phyloP scores from a whole-genome alignment of 2,329 filamentous ascomycete species.

The Ophiostoma quercus region DNA sequence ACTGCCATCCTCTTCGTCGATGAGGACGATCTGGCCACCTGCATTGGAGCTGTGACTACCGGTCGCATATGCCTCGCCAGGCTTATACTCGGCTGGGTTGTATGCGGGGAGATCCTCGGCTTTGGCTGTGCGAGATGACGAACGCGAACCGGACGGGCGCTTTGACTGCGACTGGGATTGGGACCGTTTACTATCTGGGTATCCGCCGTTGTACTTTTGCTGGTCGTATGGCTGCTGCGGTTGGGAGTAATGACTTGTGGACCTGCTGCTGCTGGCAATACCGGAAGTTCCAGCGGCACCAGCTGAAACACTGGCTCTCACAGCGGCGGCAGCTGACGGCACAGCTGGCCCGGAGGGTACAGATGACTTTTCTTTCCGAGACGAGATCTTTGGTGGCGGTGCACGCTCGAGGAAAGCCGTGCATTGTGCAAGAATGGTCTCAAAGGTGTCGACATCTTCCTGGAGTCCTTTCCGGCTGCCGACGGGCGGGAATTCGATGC shows the following conservation, averaged over 20 bases:
- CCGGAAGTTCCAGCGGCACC: slow-evolving; percentile 4
- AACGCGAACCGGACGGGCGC: slow-evolving; percentile 26
- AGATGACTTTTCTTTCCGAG: slow-evolving; percentile 30
- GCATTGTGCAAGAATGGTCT: slow-evolving; percentile 91
- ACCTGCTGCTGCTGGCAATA: background rate
- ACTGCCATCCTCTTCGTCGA: slow-evolving; percentile 94
- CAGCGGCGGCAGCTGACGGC: background rate
- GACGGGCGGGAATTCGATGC: slow-evolving; percentile 78
- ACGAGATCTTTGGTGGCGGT: slow-evolving; percentile 49
- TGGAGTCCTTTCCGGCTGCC: slow-evolving; percentile 70
- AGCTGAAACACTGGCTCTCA: background rate
- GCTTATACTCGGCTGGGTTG: slow-evolving; percentile 74
- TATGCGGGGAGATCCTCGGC: slow-evolving; percentile 57
- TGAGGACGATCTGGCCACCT: slow-evolving; percentile 76
- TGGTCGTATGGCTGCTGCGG: slow-evolving; percentile 15
- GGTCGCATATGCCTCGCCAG: slow-evolving; percentile 70
- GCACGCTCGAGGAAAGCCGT: slow-evolving; percentile 90
- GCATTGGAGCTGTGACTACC: slow-evolving; percentile 54
- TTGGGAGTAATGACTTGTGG: background rate
- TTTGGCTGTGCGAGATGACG: slow-evolving; percentile 32
- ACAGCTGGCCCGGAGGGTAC: background rate
- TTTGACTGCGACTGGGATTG: background rate
- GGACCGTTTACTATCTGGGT: background rate
- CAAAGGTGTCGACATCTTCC: slow-evolving; percentile 90
- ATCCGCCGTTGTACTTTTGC: slow-evolving; percentile 22